A percentile compares a stretch with the other conserved stretches of the same genome.
Conservation (phyloP, 1,284 basidiomycete genomes). For the Marasmius tenuissimus region DNA sequence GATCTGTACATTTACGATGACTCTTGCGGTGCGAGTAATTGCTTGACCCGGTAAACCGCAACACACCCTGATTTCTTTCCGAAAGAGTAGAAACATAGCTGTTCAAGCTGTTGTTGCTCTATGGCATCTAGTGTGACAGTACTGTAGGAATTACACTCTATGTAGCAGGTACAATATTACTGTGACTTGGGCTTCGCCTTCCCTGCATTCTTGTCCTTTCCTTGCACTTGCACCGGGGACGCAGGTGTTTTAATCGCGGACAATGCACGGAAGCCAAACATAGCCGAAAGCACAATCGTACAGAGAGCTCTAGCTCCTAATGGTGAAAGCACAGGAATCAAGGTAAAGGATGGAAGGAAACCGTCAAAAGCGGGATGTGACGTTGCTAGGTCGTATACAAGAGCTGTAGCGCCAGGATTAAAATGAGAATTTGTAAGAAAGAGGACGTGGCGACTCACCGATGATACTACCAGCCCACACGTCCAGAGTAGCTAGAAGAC, state of each 20-base stretch:
- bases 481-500: constrained; percentile 38
- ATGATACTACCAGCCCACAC: constrained; percentile 47
- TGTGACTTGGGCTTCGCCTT: constrained; percentile 1
- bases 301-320: constrained; percentile 30
- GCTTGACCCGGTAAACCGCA: too few relatives aligned
- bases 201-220: not conserved
- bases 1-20: too few relatives aligned
- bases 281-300: constrained; percentile 24
- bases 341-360: constrained; percentile 13
- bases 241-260: not conserved
- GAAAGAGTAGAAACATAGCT: too few relatives aligned
- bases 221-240: not conserved
- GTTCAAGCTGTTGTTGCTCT: too few relatives aligned
- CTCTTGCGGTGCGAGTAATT: too few relatives aligned
- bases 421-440: not conserved
- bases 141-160: too few relatives aligned
- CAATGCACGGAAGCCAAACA: constrained; percentile 30
- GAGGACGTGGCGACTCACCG: constrained; percentile 24
- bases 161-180: not conserved
- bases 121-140: too few relatives aligned
- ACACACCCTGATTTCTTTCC: too few relatives aligned
- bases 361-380: constrained; percentile 29
- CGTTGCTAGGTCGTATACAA: constrained; percentile 29
- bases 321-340: constrained; percentile 16
- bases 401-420: constrained; percentile 17